phyloP scores from a whole-genome alignment of 768 basidiomycete species.

The Xerocomus potaroensis region DNA sequence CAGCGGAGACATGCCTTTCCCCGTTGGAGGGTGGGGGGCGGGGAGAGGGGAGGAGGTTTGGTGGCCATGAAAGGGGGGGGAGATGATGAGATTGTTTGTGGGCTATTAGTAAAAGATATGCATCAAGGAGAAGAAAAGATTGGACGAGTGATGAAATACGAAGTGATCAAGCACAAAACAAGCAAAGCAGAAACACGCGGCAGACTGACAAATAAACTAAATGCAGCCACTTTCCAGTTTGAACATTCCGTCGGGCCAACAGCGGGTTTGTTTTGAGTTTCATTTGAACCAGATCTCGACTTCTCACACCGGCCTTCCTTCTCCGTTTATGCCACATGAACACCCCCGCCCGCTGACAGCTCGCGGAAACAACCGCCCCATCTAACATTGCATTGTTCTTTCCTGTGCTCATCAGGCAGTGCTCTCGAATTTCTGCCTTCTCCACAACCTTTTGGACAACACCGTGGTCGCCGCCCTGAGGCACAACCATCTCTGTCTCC shows the following conservation, averaged over 20 bases:
- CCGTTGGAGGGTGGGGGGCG: constrained; percentile 48
- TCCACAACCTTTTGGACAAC: no score
- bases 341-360: not conserved
- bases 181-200: no score
- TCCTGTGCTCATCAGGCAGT: not conserved
- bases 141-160: no score
- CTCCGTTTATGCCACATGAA: constrained; percentile 15
- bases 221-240: not conserved
- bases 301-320: constrained; percentile 29
- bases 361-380: not conserved
- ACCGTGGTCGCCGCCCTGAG: no score
- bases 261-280: constrained; percentile 28
- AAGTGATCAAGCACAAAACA: no score
- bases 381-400: not conserved
- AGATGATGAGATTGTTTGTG: no score
- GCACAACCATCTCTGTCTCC: no score
- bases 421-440: no score
- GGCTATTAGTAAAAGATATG: not conserved
- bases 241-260: constrained; percentile 21
- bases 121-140: constrained; percentile 22
- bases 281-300: constrained; percentile 18
- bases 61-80: no score
- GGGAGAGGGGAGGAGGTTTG: constrained; percentile 24
- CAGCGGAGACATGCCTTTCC: constrained; percentile 72
- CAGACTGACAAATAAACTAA: not conserved